A percentile compares a stretch with the other conserved stretches of the same genome.
Evolutionary conservation across 352 stramenopile genomes (phyloP).

Genomic region (Globisporangium sylvaticum): DNA sequence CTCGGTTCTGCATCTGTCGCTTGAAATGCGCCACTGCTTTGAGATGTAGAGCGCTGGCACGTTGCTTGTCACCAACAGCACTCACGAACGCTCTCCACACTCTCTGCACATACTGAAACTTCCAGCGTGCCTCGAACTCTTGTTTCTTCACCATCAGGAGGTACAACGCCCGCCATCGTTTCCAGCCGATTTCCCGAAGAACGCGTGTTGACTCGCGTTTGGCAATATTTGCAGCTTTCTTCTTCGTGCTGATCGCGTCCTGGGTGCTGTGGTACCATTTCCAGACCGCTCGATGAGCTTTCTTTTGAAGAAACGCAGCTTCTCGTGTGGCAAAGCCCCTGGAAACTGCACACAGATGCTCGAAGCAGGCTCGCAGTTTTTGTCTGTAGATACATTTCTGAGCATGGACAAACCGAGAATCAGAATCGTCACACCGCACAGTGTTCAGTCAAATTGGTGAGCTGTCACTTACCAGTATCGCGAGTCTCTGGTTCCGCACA

Average conservation of each 20-base stretch:
- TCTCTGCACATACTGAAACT: not conserved
- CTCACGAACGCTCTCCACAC: not conserved
- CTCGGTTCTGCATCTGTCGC: not conserved
- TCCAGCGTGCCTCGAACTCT: not conserved
- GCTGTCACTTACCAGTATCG: not conserved
- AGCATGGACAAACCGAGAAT: not conserved
- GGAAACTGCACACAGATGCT: not conserved
- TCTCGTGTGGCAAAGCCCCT: not conserved
- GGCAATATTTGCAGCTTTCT: not conserved
- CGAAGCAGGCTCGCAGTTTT: not conserved
- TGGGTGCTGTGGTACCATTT: constrained; percentile 2
- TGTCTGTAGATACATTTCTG: constrained; percentile 5
- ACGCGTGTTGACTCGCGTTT: not conserved
- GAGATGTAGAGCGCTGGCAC: not conserved
- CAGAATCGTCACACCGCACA: not conserved
- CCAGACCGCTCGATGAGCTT: not conserved
- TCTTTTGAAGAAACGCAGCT: not conserved
- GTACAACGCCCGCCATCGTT: constrained; percentile 3
- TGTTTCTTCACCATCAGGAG: not conserved
- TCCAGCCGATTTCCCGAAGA: constrained; percentile 1
- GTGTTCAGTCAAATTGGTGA: not conserved
- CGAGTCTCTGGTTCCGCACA: not conserved
- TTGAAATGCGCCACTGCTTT: not conserved
- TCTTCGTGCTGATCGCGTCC: not conserved
- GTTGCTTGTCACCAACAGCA: not conserved